Base-by-base conservation (phyloP, 192 early-diverging fungal genomes). In the Rhizoclosmatium sp. region DNA sequence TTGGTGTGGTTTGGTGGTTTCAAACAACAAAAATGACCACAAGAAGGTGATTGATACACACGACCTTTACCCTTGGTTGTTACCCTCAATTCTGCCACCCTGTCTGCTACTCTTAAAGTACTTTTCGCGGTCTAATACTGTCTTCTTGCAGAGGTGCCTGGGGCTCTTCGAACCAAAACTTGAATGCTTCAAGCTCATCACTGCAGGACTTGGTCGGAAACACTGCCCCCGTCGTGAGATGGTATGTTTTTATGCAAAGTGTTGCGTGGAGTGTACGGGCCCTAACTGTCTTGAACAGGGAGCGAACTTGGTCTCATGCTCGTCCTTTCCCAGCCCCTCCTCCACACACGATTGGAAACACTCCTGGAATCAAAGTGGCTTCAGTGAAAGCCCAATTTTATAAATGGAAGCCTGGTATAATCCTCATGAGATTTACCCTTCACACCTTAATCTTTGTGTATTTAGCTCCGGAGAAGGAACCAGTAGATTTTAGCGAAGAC, bases 321-420 rank as follows among this genome's bases (percentile, higher is more conserved):
- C 60, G 75, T 19, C 10, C 75, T 3, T 76, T 66, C 60, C 75
- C 75, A 42, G 75, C 75, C 19, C 75, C 75, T 4, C 75, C 75
- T 9, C 10, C 75, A 65, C 75, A 76, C 48, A 64, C 75, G 5
- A 76, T 76, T 46, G 75, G 75, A 76, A 76, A 76, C 60, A 76
- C 75, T 16, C 75, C 75, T 1, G 75, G 75, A 2, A 76, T 67
- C 23, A 76, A 76, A 67, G 48, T 76, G 10, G 61, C 75, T 10
- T 66, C 62, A 3, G 47, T 47, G 39, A 76, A 76, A 48, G 75
- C 75, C 10, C 61, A 66, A 23, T 76, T 76, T 47, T 76, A 40
- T 45, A 76, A 76, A 44, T 76, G 75, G 75, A 76, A 39, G 7
- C 39, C 61, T n/a, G 48, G 75, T 76, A 47, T 10, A n/a, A 21